Percentiles rank a stretch among this genome's conserved stretches.
These are phyloP conservation scores for Dryadomyces sulphureus DNA, from an alignment of 2,329 filamentous ascomycete genomes.

Conservation along the genomic window DNA sequence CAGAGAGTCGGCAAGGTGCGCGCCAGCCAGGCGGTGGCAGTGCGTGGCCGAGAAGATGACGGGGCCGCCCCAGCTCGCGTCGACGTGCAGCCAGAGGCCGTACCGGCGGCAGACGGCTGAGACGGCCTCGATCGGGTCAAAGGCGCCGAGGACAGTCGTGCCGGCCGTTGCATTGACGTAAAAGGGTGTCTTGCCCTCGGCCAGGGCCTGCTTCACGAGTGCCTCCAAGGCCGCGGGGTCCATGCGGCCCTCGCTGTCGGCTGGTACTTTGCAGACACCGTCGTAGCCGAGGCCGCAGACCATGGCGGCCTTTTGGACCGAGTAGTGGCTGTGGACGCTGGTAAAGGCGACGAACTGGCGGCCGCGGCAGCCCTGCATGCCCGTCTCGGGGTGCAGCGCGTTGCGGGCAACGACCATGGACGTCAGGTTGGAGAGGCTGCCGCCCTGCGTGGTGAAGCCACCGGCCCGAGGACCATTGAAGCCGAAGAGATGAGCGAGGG, in stretches of 20 bases:
- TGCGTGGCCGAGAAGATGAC: slow-evolving; percentile 62
- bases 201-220: slow-evolving; percentile 45
- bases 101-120: slow-evolving; percentile 54
- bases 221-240: slow-evolving; percentile 47
- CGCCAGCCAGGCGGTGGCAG: slow-evolving; percentile 49
- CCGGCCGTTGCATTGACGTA: slow-evolving; percentile 94
- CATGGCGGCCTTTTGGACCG: slow-evolving; percentile 85
- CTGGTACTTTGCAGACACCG: slow-evolving; percentile 58
- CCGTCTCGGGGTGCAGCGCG: slow-evolving; percentile 66
- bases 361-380: slow-evolving; percentile 51
- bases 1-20: slow-evolving; percentile 62
- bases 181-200: slow-evolving; percentile 63
- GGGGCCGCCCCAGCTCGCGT: slow-evolving; percentile 80
- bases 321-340: slow-evolving; percentile 82
- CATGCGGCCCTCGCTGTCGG: slow-evolving; percentile 63
- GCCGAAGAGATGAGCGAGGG: slow-evolving; percentile 64
- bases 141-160: slow-evolving; percentile 83
- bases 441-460: slow-evolving; percentile 68
- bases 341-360: slow-evolving; percentile 69
- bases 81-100: slow-evolving; percentile 82
- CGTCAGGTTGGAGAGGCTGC: slow-evolving; percentile 70
- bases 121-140: slow-evolving; percentile 63
- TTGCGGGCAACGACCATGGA: slow-evolving; percentile 82
- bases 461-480: slow-evolving; percentile 55
- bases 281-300: slow-evolving; percentile 69